phyloP scores from a whole-genome alignment of 352 stramenopile species.

The Phytophthora cryptogea region DNA sequence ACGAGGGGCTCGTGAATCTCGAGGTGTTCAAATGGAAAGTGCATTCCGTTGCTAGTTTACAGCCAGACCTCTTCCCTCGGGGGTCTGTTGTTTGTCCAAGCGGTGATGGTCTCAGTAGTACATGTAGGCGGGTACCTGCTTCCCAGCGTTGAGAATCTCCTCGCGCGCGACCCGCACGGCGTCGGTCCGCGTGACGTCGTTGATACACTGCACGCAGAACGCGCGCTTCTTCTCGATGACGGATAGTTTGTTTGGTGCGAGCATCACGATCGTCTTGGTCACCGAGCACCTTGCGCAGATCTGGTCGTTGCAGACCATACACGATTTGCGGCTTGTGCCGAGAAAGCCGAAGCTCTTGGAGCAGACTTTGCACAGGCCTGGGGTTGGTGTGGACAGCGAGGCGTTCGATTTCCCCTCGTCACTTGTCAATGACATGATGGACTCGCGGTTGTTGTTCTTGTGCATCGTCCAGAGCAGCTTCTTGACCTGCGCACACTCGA shows the following conservation, averaged over 20 bases:
- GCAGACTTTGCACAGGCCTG: constrained; percentile 32
- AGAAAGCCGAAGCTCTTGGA: constrained; percentile 36
- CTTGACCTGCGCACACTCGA: constrained; percentile 35
- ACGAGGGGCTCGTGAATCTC: too few species aligned
- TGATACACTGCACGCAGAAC: constrained; percentile 32
- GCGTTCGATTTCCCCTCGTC: constrained; percentile 13
- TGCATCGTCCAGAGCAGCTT: constrained; percentile 32
- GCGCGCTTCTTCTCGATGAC: constrained; percentile 21
- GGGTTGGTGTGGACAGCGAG: neutral
- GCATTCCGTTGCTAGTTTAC: neutral
- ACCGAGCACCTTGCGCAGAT: constrained; percentile 30
- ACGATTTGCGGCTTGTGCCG: constrained; percentile 27
- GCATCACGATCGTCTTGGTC: constrained; percentile 15
- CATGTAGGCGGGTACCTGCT: constrained; percentile 1
- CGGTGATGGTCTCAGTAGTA: constrained; percentile 9
- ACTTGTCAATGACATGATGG: constrained; percentile 17
- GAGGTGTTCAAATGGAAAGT: neutral
- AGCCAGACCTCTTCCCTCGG: neutral
- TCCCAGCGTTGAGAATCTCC: constrained; percentile 23
- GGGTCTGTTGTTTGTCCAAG: neutral
- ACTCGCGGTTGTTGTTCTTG: constrained; percentile 14
- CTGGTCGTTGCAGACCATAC: constrained; percentile 22
- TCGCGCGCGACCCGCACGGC: constrained; percentile 27
- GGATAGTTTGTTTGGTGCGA: constrained; percentile 5
- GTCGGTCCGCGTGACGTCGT: constrained; percentile 20